Percentiles rank a stretch among this genome's conserved stretches.
phyloP scores from a whole-genome alignment of 164 flowering plant genomes.

The Amborella trichopoda region DNA sequence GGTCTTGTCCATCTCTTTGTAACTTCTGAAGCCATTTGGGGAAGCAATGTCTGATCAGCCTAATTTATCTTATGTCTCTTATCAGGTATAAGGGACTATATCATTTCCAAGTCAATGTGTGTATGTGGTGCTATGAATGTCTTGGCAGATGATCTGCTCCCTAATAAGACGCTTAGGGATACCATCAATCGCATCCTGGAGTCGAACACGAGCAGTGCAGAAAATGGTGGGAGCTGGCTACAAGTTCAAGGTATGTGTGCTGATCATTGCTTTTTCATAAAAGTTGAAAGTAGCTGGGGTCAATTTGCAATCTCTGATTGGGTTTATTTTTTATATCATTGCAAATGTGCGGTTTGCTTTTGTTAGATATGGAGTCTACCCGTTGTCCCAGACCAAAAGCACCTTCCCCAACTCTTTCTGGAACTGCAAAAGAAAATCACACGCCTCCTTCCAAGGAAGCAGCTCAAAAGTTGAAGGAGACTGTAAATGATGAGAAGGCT shows the following conservation, averaged over 20 bases:
- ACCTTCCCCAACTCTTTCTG: conserved; percentile 65
- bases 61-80: too few species aligned
- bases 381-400: conserved; percentile 42
- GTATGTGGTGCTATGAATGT: conserved; percentile 77
- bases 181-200: conserved; percentile 76
- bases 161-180: conserved; percentile 88
- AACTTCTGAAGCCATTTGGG: too few species aligned
- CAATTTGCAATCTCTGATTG: background rate
- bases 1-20: too few species aligned
- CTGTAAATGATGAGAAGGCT: conserved; percentile 20
- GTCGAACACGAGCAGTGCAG: conserved; percentile 76
- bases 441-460: conserved; percentile 22
- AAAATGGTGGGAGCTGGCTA: conserved; percentile 62
- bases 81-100: conserved; percentile 82
- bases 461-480: conserved; percentile 20
- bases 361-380: conserved; percentile 73
- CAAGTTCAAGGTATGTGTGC: conserved; percentile 66
- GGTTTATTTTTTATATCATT: background rate
- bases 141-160: conserved; percentile 92
- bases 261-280: too few species aligned
- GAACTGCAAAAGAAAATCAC: conserved; percentile 49
- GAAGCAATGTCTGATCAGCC: too few species aligned
- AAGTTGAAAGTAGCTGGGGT: background rate
- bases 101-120: conserved; percentile 67
- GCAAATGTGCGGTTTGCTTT: background rate